Base-by-base conservation (phyloP, 2,329 filamentous ascomycete genomes). In the Neocucurbitaria cava region DNA sequence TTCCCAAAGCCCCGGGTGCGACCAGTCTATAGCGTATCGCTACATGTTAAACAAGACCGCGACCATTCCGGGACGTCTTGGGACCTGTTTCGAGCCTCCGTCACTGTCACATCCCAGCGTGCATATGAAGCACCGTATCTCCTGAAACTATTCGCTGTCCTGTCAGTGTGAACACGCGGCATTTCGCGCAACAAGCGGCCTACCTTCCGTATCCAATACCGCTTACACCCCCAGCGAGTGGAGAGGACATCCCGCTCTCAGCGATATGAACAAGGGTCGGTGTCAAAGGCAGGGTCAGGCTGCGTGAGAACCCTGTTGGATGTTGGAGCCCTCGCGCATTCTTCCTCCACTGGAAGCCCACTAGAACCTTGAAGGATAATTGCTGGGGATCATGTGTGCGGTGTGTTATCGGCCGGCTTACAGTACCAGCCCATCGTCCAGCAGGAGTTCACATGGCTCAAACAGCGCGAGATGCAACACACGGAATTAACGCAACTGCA, bases 121-220 rank as follows among this genome's bases (percentile, higher is more conserved):
- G 49, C 48, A 55, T 26, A 57, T n/a, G 46, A 35, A 55, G 45
- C 51, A 56, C 11, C 2, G 15, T 38, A 38, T 18, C 18, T 23
- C 21, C 8, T 13, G 54, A 52, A 35, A 54, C 49, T 59, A 28
- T 54, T 57, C 49, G 51, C 47, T 46, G 39, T 23, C 31, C 39
- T 48, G n/a, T 54, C 44, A 21, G 5, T 52, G 46, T 38, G 35
- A 51, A 41, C 35, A 60, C 40, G 55, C 41, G 56, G 52, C 55
- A 59, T 58, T 46, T 57, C 50, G 53, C 50, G 56, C 53, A 56
- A 13, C 17, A 46, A 46, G 52, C 64, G 61, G 62, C 44, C 52
- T 58, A 66, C 69, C 62, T 71, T 71, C 66, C 70, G 54, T 42
- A 64, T 65, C 47, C 50, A 59, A 58, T 39, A 21, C 21, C 49